These are phyloP conservation scores for Aristolochia fimbriata DNA, from an alignment of 164 flowering plant species.

Conservation along the genomic window DNA sequence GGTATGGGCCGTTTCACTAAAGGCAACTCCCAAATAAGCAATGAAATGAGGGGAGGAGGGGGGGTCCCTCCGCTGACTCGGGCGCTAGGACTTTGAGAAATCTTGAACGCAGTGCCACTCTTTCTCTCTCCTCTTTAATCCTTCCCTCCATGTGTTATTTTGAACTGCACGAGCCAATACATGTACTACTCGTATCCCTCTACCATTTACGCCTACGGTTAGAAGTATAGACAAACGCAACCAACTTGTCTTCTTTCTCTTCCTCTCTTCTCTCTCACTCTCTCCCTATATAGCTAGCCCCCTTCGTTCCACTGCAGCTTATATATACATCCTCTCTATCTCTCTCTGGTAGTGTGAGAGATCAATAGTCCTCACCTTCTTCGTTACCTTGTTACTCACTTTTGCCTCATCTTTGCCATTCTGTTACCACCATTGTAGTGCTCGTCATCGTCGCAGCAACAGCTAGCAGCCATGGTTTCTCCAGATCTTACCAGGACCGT, in stretches of 20 bases:
- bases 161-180: conserved; percentile 12
- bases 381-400: too few species aligned
- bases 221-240: background rate
- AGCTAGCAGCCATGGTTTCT: conserved; percentile 34
- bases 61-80: too few species aligned
- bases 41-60: too few species aligned
- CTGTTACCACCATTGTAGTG: too few species aligned
- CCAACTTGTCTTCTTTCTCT: background rate
- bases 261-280: background rate
- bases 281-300: background rate
- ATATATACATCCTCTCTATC: too few species aligned
- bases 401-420: too few species aligned
- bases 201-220: conserved; percentile 1
- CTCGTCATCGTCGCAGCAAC: background rate
- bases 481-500: conserved; percentile 28
- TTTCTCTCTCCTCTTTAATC: conserved; percentile 7
- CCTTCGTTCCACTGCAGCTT: too few species aligned
- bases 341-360: too few species aligned
- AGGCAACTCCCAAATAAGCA: too few species aligned
- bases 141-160: conserved; percentile 18
- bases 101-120: conserved; percentile 21
- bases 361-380: too few species aligned
- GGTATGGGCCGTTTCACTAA: too few species aligned
- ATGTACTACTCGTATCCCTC: conserved; percentile 25
- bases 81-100: conserved; percentile 8